phyloP scores from a whole-genome alignment of 2,329 filamentous ascomycete genomes.

The Pleurostoma richardsiae region DNA sequence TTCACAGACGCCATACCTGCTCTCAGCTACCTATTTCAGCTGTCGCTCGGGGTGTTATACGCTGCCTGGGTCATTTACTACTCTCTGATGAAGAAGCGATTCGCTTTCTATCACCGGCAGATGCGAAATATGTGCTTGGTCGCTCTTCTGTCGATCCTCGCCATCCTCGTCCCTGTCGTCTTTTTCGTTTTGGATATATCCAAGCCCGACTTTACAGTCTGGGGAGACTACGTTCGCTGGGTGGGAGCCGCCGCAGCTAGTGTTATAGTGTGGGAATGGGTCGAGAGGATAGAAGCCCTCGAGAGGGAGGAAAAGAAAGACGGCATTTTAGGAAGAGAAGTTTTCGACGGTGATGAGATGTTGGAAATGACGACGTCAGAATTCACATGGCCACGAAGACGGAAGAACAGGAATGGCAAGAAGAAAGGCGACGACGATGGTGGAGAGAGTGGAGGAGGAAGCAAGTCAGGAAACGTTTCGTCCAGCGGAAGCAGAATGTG shows the following conservation, averaged over 20 bases:
- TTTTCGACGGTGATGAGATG: slow-evolving; percentile 94
- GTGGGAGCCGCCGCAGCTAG: slow-evolving; percentile 91
- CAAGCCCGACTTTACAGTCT: slow-evolving; percentile 78
- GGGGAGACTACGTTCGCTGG: slow-evolving; percentile 95
- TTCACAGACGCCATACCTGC: slow-evolving; percentile 91
- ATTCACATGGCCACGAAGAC: slow-evolving; percentile 38
- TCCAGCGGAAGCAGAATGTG: slow-evolving; percentile 26
- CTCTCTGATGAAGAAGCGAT: slow-evolving; percentile 83
- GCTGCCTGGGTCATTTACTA: slow-evolving; percentile 95
- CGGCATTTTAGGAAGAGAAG: slow-evolving; percentile 82
- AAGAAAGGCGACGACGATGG: slow-evolving; percentile 22
- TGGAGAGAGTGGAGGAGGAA: slow-evolving; percentile 18
- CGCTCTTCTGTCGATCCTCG: slow-evolving; percentile 69
- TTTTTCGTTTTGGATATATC: slow-evolving; percentile 92
- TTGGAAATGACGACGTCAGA: slow-evolving; percentile 58
- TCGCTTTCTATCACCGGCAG: slow-evolving; percentile 82
- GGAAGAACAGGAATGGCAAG: slow-evolving; percentile 20
- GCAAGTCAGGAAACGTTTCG: slow-evolving; percentile 7
- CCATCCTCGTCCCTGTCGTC: slow-evolving; percentile 83
- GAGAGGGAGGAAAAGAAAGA: slow-evolving; percentile 93
- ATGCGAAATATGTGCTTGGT: slow-evolving; percentile 88
- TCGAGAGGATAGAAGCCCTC: slow-evolving; percentile 86
- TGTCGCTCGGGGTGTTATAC: slow-evolving; percentile 81
- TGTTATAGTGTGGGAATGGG: slow-evolving; percentile 98
- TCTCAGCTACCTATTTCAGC: slow-evolving; percentile 83